A percentile compares a stretch with the other conserved stretches of the same genome.
phyloP scores from a whole-genome alignment of 805 yeast species.

The Sungouiozyma ichnusensis region DNA sequence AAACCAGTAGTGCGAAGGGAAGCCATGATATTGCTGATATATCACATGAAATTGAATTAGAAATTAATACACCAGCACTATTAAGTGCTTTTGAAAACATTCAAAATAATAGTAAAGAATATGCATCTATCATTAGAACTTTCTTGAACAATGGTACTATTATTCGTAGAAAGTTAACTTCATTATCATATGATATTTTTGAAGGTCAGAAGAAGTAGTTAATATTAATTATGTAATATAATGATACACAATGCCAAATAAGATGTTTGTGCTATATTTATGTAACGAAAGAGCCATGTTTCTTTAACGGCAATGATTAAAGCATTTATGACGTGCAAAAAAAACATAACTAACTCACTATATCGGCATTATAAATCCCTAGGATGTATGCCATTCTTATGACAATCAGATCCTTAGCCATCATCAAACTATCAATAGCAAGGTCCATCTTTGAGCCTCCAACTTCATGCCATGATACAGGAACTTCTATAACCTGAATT shows the following conservation, averaged over 20 bases:
- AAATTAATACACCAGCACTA: slow-evolving; percentile 37
- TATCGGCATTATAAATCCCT: slow-evolving; percentile 56
- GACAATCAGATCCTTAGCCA: slow-evolving; percentile 90
- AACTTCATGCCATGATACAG: slow-evolving; percentile 95
- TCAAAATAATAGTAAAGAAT: slow-evolving; percentile 39
- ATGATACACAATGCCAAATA: background rate
- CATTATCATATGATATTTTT: slow-evolving; percentile 27
- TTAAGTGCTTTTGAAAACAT: slow-evolving; percentile 33
- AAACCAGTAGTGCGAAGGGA: slow-evolving; percentile 18
- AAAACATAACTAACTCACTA: background rate
- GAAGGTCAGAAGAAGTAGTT: slow-evolving; percentile 27
- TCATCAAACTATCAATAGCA: slow-evolving; percentile 78
- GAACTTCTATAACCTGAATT: slow-evolving; percentile 62
- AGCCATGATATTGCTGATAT: slow-evolving; percentile 16
- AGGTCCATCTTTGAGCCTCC: slow-evolving; percentile 90
- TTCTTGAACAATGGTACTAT: slow-evolving; percentile 52
- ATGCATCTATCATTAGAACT: slow-evolving; percentile 48
- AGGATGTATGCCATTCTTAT: slow-evolving; percentile 80
- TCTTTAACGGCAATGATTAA: background rate
- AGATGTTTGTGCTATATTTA: background rate
- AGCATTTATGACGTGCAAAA: background rate
- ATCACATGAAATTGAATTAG: slow-evolving; percentile 41
- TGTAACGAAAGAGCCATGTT: background rate
- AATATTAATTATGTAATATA: background rate
- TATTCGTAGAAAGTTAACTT: slow-evolving; percentile 28